Evolutionary conservation across 768 basidiomycete species (phyloP).

Genomic region (Lentinula edodes): DNA sequence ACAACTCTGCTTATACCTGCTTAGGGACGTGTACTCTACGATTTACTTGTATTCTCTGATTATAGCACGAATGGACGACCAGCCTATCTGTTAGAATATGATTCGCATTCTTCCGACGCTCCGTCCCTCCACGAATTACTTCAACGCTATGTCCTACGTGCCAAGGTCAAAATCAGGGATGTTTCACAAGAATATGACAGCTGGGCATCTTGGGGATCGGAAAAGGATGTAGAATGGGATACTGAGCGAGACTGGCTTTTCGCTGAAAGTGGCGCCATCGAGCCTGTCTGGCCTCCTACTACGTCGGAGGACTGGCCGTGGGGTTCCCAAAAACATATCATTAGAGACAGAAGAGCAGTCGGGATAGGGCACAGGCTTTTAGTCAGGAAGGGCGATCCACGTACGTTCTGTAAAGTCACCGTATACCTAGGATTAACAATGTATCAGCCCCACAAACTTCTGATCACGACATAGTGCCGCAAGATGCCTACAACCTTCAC

Average conservation of each 20-base stretch:
- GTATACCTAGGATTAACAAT: slow-evolving; percentile 1
- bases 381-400: slow-evolving; percentile 60
- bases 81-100: slow-evolving; percentile 69
- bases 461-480: slow-evolving; percentile 45
- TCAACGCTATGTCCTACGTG: slow-evolving; percentile 81
- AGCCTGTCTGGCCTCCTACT: slow-evolving; percentile 58
- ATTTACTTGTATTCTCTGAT: slow-evolving; percentile 77
- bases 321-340: slow-evolving; percentile 45
- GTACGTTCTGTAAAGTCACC: slow-evolving; percentile 43
- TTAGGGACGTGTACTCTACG: slow-evolving; percentile 87
- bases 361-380: slow-evolving; percentile 79
- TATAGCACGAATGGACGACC: slow-evolving; percentile 34
- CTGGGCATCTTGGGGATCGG: slow-evolving; percentile 76
- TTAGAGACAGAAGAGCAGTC: slow-evolving; percentile 62
- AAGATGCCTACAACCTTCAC: slow-evolving; percentile 68
- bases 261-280: slow-evolving; percentile 71
- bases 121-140: slow-evolving; percentile 63
- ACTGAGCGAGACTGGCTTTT: slow-evolving; percentile 34
- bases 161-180: slow-evolving; percentile 81
- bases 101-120: slow-evolving; percentile 54
- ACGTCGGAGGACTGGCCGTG: slow-evolving; percentile 45
- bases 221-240: slow-evolving; percentile 26
- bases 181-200: slow-evolving; percentile 74
- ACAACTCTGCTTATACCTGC: slow-evolving; percentile 8
- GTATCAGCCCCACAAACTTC: slow-evolving; percentile 44